Evolutionary conservation across 2,329 filamentous ascomycete species (phyloP), one percentile per base, ranked within the genome.

Genomic region (Pyrenochaeta sp.): DNA sequence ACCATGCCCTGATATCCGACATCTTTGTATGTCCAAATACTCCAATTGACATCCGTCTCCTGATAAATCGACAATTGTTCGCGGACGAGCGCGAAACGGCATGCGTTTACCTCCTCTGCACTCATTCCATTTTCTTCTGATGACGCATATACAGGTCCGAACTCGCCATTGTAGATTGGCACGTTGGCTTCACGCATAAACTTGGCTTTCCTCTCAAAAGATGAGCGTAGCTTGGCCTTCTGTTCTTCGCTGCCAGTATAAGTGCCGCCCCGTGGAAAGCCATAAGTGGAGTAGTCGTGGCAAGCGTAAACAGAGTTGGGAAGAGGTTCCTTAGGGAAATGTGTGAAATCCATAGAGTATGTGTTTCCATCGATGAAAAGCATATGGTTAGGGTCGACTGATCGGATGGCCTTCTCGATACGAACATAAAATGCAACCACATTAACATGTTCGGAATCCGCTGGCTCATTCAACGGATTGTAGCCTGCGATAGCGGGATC

Each of bases 331-430:
- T 57, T 58, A n/a, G 73, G 62, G 43, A 79, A 78, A 1, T 67
- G 67, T 20, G 65, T 73, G 55, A 73, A 78, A 43, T 79, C 77
- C 66, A 80, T 80, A 13, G 78, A 73, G 42, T 79, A 82, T 0
- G 79, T 81, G 62, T 81, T 81, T 6, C 77, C 77, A 35, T 80
- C 78, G 7, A 80, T 61, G 48, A 74, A 79, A 17, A 80, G 61
- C 40, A 78, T 78, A 43, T 77, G 74, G 21, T 77, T 60, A 0
- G 72, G 70, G 18, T 56, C 53, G 6, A 56, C 35, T 2, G 26
- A 19, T 6, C 53, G 43, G 8, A 56, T 41, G 2, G 47, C 46
- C n/a, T 51, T 51, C 21, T 56, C 53, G n/a, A 39, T 20, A n/a
- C 49, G 53, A 10, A 39, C 24, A 19, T 56, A 56, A 14, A 34